These are phyloP conservation scores for Phlyctochytrium planicorne DNA, from an alignment of 192 early-diverging fungal genomes.

Conservation along the genomic window DNA sequence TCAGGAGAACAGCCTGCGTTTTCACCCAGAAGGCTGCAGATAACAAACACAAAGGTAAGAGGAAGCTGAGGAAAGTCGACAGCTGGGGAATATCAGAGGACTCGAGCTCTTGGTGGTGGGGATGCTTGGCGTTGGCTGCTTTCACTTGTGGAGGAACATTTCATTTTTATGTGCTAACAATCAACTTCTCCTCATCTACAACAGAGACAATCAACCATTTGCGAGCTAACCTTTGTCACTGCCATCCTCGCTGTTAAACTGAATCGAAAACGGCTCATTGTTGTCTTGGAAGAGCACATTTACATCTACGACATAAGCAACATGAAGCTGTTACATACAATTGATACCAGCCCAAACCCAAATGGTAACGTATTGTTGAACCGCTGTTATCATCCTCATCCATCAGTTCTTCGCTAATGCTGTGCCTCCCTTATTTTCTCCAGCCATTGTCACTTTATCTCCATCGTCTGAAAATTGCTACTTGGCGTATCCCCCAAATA, in stretches of 20 bases:
- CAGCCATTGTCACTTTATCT: conserved; percentile 87
- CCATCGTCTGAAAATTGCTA: conserved; percentile 93
- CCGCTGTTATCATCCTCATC: not conserved
- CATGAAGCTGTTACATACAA: conserved; percentile 95
- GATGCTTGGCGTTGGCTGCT: not conserved
- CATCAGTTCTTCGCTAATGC: not conserved
- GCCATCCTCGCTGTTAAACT: conserved; percentile 93
- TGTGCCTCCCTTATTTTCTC: conserved; percentile 14
- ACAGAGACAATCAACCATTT: conserved; percentile 92
- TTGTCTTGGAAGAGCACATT: conserved; percentile 93
- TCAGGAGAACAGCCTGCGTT: conserved; percentile 86
- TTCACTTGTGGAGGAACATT: conserved; percentile 3
- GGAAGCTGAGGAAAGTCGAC: conserved; percentile 3
- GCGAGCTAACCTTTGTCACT: conserved; percentile 92
- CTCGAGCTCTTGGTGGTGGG: conserved; percentile 4
- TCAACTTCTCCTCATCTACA: conserved; percentile 2
- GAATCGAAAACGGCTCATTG: conserved; percentile 89
- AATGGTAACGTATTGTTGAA: conserved; percentile 58
- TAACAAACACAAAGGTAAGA: conserved; percentile 93
- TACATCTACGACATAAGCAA: conserved; percentile 97
- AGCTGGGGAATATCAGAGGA: not conserved
- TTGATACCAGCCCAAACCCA: conserved; percentile 93
- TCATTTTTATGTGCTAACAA: not conserved
- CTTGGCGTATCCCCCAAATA: conserved; percentile 84
- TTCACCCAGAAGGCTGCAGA: conserved; percentile 86